Conservation (phyloP, 2,329 filamentous ascomycete species). For the Calycina marina region DNA sequence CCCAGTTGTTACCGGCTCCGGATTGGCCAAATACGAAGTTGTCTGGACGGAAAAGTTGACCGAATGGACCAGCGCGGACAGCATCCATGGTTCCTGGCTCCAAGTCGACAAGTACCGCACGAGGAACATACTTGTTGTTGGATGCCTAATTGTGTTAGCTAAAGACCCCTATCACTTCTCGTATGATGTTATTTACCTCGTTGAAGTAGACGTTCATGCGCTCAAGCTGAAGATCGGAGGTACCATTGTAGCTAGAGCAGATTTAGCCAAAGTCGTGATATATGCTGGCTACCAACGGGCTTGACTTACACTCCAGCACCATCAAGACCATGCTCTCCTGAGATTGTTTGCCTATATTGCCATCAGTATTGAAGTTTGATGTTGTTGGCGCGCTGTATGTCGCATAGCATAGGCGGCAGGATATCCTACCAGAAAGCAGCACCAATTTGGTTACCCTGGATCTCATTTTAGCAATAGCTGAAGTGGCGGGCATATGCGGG, state of each 20-base stretch:
- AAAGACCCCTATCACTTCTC: background rate
- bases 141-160: slow-evolving; percentile 49
- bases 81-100: slow-evolving; percentile 99
- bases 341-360: slow-evolving; percentile 56
- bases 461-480: slow-evolving; percentile 14
- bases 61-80: slow-evolving; percentile 94
- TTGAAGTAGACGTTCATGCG: slow-evolving; percentile 99
- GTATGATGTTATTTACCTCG: slow-evolving; percentile 40
- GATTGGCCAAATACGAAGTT: slow-evolving; percentile 99
- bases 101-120: slow-evolving; percentile 97
- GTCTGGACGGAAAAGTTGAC: slow-evolving; percentile 98
- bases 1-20: slow-evolving; percentile 99
- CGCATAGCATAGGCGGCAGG: slow-evolving; percentile 9
- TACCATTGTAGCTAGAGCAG: slow-evolving; percentile 71
- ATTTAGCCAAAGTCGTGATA: slow-evolving; percentile 19
- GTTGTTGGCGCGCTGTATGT: slow-evolving; percentile 19
- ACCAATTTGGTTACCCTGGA: slow-evolving; percentile 99
- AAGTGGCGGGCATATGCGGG: slow-evolving; percentile 2
- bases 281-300: background rate
- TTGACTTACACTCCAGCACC: slow-evolving; percentile 78
- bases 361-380: slow-evolving; percentile 25
- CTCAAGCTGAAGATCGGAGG: slow-evolving; percentile 97
- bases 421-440: slow-evolving; percentile 86
- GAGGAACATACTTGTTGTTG: slow-evolving; percentile 98
- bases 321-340: slow-evolving; percentile 91